Conservation (phyloP, 306 rosid genomes). For the Acacia melanoxylon region DNA sequence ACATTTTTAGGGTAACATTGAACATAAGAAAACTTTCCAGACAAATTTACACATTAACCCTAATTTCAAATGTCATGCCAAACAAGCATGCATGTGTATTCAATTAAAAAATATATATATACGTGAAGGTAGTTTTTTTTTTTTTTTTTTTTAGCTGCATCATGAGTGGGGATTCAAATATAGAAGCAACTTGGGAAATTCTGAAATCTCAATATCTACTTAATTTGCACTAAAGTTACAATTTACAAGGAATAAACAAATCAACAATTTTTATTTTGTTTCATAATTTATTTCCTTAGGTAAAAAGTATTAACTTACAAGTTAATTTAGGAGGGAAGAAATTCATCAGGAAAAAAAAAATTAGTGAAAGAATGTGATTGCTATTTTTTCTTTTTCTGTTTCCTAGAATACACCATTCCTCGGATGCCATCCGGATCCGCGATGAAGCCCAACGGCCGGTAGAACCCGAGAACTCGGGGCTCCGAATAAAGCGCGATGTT, state of each 20-base stretch:
- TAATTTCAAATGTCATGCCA: no score
- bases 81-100: no score
- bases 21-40: no score
- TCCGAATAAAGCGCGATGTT: slow-evolving; percentile 83
- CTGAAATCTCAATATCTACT: not conserved
- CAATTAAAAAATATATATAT: no score
- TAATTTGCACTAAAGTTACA: not conserved
- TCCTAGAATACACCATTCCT: slow-evolving; percentile 81
- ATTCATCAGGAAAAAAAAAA: not conserved
- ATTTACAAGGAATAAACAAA: not conserved
- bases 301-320: not conserved
- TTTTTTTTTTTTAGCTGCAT: not conserved
- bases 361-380: not conserved
- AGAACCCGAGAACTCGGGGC: slow-evolving; percentile 85
- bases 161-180: not conserved
- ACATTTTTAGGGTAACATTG: no score
- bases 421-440: slow-evolving; percentile 87
- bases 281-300: not conserved
- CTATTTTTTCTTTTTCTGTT: slow-evolving; percentile 39
- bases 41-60: no score
- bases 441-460: slow-evolving; percentile 78
- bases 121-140: no score
- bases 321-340: not conserved
- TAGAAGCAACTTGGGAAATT: not conserved
- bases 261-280: not conserved